Evolutionary conservation across 2,329 filamentous ascomycete genomes (phyloP), one percentile per base, ranked within the genome.

Genomic region (Thermomyces lanuginosus): DNA sequence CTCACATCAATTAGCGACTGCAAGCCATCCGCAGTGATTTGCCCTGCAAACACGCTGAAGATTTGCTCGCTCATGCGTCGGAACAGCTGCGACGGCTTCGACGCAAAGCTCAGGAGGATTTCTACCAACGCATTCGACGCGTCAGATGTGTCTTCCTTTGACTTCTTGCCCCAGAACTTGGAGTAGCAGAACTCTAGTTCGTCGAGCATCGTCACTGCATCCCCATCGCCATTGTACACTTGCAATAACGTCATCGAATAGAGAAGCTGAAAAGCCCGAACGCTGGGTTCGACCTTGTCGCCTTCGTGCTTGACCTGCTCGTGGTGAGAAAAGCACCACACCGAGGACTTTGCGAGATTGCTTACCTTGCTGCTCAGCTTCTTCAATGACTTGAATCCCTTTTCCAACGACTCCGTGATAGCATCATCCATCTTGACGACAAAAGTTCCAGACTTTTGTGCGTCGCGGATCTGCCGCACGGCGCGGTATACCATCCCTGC

Each of bases 31-130:
- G 64, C 60, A 1, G 76, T 82, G 33, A 95, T 67, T 29, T 80
- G 69, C 8, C 69, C 57, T 3, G 80, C 76, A 47, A 92, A 92
- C 1, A 76, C 72, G 13, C 75, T 69, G 46, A 95, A 95, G 0
- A 92, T 83, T 43, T 89, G 78, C 45, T 86, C 75, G 4, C 82
- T 81, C 28, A 91, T 75, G 41, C 84, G 81, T 16, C 82, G 72
- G 59, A 92, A 79, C 27, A 95, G 61, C 6, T 75, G 71, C 1
- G 84, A 92, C 3, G 76, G 79, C 35, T 82, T 81, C 0, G 83
- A 80, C 2, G 91, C 69, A 56, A 95, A 82, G 27, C 81, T 80
- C n/a, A 95, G 61, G 5, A 98, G 55, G 27, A 95, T 78, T 44
- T 95, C 89, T 2, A 93, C 72, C 6, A 93, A 55, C 14, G 81